Conservation (phyloP, 257 asterid species). For the Solanum medicagineum region DNA sequence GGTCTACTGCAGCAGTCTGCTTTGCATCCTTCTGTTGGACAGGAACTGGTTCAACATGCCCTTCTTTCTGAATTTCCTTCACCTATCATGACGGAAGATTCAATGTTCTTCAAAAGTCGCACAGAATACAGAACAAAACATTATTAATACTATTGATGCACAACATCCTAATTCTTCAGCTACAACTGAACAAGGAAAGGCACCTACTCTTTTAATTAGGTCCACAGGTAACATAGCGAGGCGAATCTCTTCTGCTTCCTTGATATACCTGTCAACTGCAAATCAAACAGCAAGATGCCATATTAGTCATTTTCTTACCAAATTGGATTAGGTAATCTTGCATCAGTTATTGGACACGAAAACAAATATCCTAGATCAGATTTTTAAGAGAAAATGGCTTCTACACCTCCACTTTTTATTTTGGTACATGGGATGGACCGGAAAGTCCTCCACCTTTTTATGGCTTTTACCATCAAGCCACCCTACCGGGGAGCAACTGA, state of each 20-base stretch:
- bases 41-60: slow-evolving; percentile 33
- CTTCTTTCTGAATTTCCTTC: slow-evolving; percentile 56
- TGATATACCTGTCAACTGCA: slow-evolving; percentile 52
- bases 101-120: background rate
- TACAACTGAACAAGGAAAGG: background rate
- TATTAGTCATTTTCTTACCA: background rate
- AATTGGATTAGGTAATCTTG: background rate
- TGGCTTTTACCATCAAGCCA: too few relatives aligned
- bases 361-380: background rate
- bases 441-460: too few relatives aligned
- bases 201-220: slow-evolving; percentile 70
- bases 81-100: slow-evolving; percentile 30
- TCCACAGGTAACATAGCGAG: slow-evolving; percentile 67
- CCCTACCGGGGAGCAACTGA: too few relatives aligned
- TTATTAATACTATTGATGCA: background rate
- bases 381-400: background rate
- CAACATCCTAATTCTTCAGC: background rate
- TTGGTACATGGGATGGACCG: background rate
- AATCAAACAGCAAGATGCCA: background rate
- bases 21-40: slow-evolving; percentile 48
- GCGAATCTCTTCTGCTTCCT: slow-evolving; percentile 75
- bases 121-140: background rate
- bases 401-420: background rate
- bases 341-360: background rate
- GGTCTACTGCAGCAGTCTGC: slow-evolving; percentile 70